phyloP scores from a whole-genome alignment of 2,329 filamentous ascomycete species.

The Cladophialophora chaetospira region DNA sequence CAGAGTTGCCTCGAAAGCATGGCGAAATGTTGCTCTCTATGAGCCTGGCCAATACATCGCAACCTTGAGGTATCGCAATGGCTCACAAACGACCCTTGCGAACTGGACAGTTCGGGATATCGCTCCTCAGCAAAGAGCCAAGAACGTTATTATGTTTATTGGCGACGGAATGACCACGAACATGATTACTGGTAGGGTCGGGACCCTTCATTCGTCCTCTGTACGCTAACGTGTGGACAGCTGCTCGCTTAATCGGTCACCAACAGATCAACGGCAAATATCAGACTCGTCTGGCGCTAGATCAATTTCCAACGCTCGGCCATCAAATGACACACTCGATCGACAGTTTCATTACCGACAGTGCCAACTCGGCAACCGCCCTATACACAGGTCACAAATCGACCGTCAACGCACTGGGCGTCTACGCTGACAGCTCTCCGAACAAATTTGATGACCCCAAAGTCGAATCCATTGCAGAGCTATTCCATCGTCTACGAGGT shows the following conservation, averaged over 20 bases:
- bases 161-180: conserved; percentile 64
- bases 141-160: conserved; percentile 85
- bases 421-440: conserved; percentile 76
- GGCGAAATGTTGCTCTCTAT: conserved; percentile 72
- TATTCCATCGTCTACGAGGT: conserved; percentile 70
- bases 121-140: conserved; percentile 69
- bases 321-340: conserved; percentile 90
- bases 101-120: conserved; percentile 76
- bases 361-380: conserved; percentile 79
- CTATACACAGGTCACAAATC: conserved; percentile 83
- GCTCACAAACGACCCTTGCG: conserved; percentile 66
- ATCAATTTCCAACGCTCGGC: conserved; percentile 81
- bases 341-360: conserved; percentile 83
- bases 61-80: conserved; percentile 73
- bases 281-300: conserved; percentile 72
- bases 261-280: conserved; percentile 84
- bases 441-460: conserved; percentile 80
- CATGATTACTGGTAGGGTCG: conserved; percentile 41
- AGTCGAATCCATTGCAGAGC: conserved; percentile 74
- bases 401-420: conserved; percentile 77
- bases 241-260: conserved; percentile 78
- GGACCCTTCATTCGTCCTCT: not conserved
- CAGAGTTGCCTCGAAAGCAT: conserved; percentile 77
- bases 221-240: conserved; percentile 58
- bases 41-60: conserved; percentile 79